Evolutionary conservation across 2,329 filamentous ascomycete species (phyloP), one percentile per base, ranked within the genome.

Genomic region (Aspergillus uvarum): DNA sequence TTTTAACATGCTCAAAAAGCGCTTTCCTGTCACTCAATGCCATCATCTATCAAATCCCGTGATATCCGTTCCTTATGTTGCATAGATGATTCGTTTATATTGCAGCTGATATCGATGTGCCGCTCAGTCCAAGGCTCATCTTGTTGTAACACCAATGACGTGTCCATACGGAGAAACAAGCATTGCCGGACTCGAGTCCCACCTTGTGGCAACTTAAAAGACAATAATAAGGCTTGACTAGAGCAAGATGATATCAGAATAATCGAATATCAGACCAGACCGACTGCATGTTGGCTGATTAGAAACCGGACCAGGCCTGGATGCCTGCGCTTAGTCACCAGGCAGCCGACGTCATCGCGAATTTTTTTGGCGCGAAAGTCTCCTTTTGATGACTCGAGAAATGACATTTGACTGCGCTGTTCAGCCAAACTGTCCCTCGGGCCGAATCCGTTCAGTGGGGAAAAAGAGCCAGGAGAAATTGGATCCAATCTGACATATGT

Each of bases 281-380:
- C 21, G 50, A 14, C 8, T 54, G 26, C 32, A 19, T 5, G 8
- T 47, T 22, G 32, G 51, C 38, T 42, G 31, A 22, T 52, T 52
- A 29, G 32, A 31, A 38, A 51, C 10, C n/a, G 29, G 50, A 51
- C 19, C 21, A n/a, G 12, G 47, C 32, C 53, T 48, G 53, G 53
- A 32, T 29, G 31, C 42, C 42, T 14, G 14, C 35, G 63, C 61
- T 65, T 61, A 65, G 63, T 65, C 63, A 65, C 58, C 11, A 19
- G 38, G 16, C 29, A 57, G 51, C 24, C 59, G 62, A 65, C 62
- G 62, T 65, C 64, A 65, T 65, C 56, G 54, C 29, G 49, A 63
- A 58, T 54, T 58, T 64, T 65, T 64, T 59, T 44, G 38, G 38
- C 38, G 38, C 38, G 38, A 44, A 44, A 44, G 38, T 16, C n/a